phyloP scores from a whole-genome alignment of 169 alveolate species.

The Plasmodium fragile region DNA sequence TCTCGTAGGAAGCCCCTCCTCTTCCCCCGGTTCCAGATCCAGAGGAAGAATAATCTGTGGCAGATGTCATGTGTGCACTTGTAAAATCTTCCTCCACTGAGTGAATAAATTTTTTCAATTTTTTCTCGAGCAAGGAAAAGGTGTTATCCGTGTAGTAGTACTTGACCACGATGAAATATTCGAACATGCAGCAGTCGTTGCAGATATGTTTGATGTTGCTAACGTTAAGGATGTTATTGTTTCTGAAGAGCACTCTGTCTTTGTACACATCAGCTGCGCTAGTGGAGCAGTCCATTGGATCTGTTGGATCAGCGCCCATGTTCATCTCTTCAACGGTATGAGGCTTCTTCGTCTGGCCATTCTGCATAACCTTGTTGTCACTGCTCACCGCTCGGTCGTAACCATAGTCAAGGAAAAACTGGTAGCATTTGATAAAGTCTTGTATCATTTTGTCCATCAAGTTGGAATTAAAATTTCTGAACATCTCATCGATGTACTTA shows the following conservation, averaged over 20 bases:
- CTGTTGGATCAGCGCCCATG: not conserved
- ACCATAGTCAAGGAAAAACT: constrained; percentile 59
- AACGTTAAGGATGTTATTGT: constrained; percentile 37
- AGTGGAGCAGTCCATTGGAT: not conserved
- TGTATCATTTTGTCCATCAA: constrained; percentile 69
- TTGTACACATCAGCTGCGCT: not conserved
- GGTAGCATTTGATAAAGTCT: constrained; percentile 36
- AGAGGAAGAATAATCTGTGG: constrained; percentile 7
- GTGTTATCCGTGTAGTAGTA: constrained; percentile 65
- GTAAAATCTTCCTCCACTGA: constrained; percentile 15
- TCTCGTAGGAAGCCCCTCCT: not conserved
- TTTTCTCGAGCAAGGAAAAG: constrained; percentile 58
- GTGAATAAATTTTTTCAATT: constrained; percentile 39
- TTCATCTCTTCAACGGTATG: not conserved
- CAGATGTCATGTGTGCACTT: not conserved
- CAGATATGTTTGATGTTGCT: constrained; percentile 71
- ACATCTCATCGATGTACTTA: constrained; percentile 69
- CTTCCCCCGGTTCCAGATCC: not conserved
- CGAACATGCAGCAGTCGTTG: constrained; percentile 63
- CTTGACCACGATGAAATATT: constrained; percentile 56
- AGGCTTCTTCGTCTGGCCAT: not conserved
- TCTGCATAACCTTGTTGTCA: not conserved
- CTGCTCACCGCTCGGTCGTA: constrained; percentile 6
- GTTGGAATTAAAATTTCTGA: constrained; percentile 50
- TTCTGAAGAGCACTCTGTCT: constrained; percentile 54